Evolutionary conservation across 2,329 filamentous ascomycete species (phyloP).

Genomic region (Paecilomyces variotii): DNA sequence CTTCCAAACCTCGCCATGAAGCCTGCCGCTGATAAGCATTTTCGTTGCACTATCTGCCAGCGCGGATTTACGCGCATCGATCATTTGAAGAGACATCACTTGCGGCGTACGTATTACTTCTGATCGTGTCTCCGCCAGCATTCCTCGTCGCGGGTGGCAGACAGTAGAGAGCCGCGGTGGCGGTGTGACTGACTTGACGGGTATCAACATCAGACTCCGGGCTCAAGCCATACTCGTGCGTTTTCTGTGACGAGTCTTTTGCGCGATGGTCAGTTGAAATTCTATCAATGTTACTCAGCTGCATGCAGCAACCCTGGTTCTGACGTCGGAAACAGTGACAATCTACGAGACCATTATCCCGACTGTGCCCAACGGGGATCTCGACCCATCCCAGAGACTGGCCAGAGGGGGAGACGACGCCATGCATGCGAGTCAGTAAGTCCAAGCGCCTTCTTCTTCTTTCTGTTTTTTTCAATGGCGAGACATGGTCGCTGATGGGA

Average conservation of each 20-base stretch:
- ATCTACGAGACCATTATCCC: conserved; percentile 39
- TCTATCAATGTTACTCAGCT: not conserved
- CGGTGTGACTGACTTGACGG: conserved; percentile 1
- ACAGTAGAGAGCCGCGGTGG: not conserved
- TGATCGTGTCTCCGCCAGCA: conserved; percentile 4
- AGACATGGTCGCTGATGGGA: not conserved
- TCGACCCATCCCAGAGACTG: conserved; percentile 36
- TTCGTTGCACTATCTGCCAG: conserved; percentile 37
- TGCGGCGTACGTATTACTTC: conserved; percentile 31
- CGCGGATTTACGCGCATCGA: conserved; percentile 41
- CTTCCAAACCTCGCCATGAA: conserved; percentile 20
- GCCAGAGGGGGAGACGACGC: conserved; percentile 37
- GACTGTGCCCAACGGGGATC: conserved; percentile 36
- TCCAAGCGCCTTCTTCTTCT: not conserved
- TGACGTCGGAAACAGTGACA: conserved; percentile 28
- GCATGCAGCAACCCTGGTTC: not conserved
- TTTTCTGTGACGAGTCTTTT: conserved; percentile 39
- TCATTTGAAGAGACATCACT: conserved; percentile 41
- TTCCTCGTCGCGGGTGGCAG: not conserved
- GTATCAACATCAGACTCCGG: conserved; percentile 32
- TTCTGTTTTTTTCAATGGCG: not conserved
- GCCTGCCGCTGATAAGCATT: conserved; percentile 30
- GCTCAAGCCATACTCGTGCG: conserved; percentile 40
- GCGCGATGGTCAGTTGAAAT: conserved; percentile 32
- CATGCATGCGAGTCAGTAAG: conserved; percentile 42